Evolutionary conservation across 1,284 basidiomycete genomes (phyloP).

Genomic region (Polyporus tsugae): DNA sequence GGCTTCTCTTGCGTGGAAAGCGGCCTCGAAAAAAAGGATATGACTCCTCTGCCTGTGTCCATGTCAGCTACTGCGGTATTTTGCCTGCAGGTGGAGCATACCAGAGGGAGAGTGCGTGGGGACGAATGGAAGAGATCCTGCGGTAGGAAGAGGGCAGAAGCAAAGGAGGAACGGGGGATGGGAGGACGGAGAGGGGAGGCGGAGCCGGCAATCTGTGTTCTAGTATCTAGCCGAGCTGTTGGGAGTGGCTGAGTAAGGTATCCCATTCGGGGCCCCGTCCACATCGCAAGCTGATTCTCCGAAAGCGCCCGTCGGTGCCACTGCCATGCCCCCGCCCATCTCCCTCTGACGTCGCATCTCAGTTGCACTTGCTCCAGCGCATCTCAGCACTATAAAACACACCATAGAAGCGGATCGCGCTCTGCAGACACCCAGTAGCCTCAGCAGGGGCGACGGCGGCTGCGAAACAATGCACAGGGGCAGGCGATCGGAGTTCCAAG

Average conservation of each 20-base stretch:
- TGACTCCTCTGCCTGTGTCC: background rate
- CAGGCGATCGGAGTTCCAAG: background rate
- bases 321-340: background rate
- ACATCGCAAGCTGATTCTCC: background rate
- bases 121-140: background rate
- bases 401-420: background rate
- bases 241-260: slow-evolving; percentile 22
- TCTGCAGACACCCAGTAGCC: background rate
- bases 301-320: background rate
- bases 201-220: slow-evolving; percentile 3
- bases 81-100: slow-evolving; percentile 19
- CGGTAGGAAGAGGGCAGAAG: slow-evolving; percentile 7
- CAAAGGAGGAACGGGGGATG: slow-evolving; percentile 17
- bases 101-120: slow-evolving; percentile 12
- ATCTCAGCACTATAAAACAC: background rate
- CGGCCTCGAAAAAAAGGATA: background rate
- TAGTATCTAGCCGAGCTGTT: slow-evolving; percentile 27
- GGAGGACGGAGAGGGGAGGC: background rate
- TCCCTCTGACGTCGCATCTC: slow-evolving; percentile 10
- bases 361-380: background rate
- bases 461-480: background rate
- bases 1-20: slow-evolving; percentile 13
- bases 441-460: too few species aligned
- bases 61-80: background rate
- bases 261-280: slow-evolving; percentile 5